Evolutionary conservation across 345 rosid species (phyloP).

Genomic region (Cardamine chenopodiifolia): DNA sequence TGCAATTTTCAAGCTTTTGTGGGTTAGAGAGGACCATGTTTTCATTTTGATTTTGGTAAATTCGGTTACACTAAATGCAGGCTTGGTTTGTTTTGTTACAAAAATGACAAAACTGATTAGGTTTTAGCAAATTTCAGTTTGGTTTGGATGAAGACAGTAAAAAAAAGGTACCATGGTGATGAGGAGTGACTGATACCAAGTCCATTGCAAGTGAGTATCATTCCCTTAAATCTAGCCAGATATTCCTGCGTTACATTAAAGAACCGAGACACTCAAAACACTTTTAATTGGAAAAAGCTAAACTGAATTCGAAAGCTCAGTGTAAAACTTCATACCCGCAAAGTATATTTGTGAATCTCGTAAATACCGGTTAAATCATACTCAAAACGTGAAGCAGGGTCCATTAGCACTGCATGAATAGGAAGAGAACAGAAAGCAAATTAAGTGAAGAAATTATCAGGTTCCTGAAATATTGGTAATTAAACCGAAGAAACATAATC

Average conservation of each 20-base stretch:
- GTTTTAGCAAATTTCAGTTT: background rate
- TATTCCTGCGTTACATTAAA: slow-evolving; percentile 55
- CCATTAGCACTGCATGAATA: slow-evolving; percentile 56
- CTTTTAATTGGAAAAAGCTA: background rate
- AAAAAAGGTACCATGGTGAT: slow-evolving; percentile 49
- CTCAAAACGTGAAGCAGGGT: slow-evolving; percentile 67
- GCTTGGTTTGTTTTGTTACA: too few relatives aligned
- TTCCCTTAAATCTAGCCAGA: slow-evolving; percentile 76
- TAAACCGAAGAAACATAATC: background rate
- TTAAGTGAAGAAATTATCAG: background rate
- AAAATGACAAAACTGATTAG: too few relatives aligned
- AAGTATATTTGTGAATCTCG: slow-evolving; percentile 68
- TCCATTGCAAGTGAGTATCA: slow-evolving; percentile 81
- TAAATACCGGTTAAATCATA: slow-evolving; percentile 71
- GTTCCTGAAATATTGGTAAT: background rate
- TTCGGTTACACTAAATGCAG: background rate
- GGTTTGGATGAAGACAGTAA: background rate
- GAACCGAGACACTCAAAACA: background rate
- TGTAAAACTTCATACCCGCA: slow-evolving; percentile 53
- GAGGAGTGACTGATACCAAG: slow-evolving; percentile 62
- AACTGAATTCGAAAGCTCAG: background rate
- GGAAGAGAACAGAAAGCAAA: too few relatives aligned
- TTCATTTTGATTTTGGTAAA: background rate
- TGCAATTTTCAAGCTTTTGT: slow-evolving; percentile 11
- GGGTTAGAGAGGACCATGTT: background rate